Conservation (phyloP, 2,329 filamentous ascomycete species). For the Aspergillus clavatus region DNA sequence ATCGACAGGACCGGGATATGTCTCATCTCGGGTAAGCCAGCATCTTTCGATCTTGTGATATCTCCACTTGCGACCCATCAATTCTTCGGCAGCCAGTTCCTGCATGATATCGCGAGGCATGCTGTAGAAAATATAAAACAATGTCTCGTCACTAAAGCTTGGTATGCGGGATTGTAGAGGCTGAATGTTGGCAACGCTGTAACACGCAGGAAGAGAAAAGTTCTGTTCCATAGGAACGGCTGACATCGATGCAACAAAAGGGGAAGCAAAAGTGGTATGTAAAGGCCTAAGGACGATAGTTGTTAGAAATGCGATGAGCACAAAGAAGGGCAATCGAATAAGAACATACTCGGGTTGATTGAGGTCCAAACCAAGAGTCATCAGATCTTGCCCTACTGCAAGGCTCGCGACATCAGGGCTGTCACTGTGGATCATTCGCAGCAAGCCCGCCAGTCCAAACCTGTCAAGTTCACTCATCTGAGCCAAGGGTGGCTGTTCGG, state of each 20-base stretch:
- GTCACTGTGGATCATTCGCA: conserved; percentile 53
- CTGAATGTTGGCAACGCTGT: conserved; percentile 63
- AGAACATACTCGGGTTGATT: conserved; percentile 55
- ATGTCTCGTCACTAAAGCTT: conserved; percentile 59
- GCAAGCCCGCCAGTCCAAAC: conserved; percentile 56
- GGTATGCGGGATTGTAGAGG: conserved; percentile 54
- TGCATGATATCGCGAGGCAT: conserved; percentile 62
- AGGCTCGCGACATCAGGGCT: conserved; percentile 50
- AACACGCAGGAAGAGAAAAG: conserved; percentile 59
- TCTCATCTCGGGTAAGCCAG: conserved; percentile 48
- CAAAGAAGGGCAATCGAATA: neutral
- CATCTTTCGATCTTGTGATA: conserved; percentile 51
- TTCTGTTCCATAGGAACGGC: conserved; percentile 59
- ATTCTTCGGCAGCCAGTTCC: conserved; percentile 60
- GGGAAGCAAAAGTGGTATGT: conserved; percentile 59
- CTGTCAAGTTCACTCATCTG: conserved; percentile 58
- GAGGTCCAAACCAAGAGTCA: conserved; percentile 59
- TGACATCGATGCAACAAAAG: conserved; percentile 55
- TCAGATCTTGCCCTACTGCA: conserved; percentile 60
- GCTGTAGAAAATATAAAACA: conserved; percentile 67
- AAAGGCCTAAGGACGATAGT: conserved; percentile 45
- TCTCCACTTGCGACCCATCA: conserved; percentile 52
- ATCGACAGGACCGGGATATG: conserved; percentile 45
- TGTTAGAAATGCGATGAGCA: conserved; percentile 11
- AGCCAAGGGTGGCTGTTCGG: conserved; percentile 41